Conservation (phyloP, 108 stramenopile genomes). For the Cyclostephanos tholiformis region DNA sequence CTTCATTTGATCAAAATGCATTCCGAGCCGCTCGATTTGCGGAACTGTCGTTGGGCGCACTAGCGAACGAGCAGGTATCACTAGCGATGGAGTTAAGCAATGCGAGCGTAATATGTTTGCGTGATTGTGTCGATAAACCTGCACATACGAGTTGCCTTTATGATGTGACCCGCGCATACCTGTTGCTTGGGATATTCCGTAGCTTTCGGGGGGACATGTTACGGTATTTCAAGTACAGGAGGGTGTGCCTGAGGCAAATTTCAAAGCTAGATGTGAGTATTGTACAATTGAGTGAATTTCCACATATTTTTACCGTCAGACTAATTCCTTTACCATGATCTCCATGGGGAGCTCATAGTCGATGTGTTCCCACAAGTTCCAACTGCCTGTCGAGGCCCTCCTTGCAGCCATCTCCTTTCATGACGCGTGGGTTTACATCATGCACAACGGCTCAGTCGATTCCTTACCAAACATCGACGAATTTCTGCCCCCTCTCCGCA, state of each 20-base stretch:
- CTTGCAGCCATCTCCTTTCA: constrained; percentile 79
- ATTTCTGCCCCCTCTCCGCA: constrained; percentile 56
- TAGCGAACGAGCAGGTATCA: constrained; percentile 74
- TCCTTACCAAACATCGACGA: constrained; percentile 77
- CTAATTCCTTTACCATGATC: too few species aligned
- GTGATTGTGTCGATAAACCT: constrained; percentile 62
- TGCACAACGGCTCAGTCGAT: constrained; percentile 78
- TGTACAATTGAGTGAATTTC: not conserved
- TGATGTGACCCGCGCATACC: constrained; percentile 82
- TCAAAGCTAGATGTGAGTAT: constrained; percentile 60
- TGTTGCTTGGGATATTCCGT: constrained; percentile 80
- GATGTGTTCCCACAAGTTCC: not conserved
- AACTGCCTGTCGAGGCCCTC: constrained; percentile 49
- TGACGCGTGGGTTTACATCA: constrained; percentile 88
- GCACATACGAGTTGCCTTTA: constrained; percentile 64
- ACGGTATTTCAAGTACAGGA: constrained; percentile 87
- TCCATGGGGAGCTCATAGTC: too few species aligned
- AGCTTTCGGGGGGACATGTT: constrained; percentile 83
- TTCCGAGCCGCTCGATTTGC: constrained; percentile 79
- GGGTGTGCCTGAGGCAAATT: constrained; percentile 83
- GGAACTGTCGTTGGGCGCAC: constrained; percentile 80
- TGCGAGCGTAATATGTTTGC: constrained; percentile 78
- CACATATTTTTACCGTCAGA: too few species aligned
- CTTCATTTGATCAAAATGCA: constrained; percentile 66
- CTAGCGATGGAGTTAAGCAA: constrained; percentile 84